phyloP scores from a whole-genome alignment of 495 filamentous ascomycete species.

The Aspergillus sclerotioniger region DNA sequence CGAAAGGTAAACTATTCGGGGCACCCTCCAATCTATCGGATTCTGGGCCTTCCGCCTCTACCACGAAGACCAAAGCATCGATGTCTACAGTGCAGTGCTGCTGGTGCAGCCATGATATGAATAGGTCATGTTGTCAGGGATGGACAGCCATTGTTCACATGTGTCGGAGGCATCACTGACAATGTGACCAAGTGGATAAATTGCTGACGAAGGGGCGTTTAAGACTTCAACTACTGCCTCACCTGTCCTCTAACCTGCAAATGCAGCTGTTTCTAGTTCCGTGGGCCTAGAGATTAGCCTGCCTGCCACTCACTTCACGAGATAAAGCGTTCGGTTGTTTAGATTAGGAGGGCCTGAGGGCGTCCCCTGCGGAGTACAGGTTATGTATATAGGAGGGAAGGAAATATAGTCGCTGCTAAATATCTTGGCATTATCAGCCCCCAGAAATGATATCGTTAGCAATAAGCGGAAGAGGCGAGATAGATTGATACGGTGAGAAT shows the following conservation, averaged over 20 bases:
- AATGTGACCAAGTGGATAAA: neutral
- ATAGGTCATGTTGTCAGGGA: conserved; percentile 65
- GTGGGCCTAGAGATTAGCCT: no score
- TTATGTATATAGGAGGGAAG: neutral
- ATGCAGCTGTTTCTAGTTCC: no score
- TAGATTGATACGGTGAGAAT: no score
- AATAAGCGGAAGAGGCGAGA: neutral
- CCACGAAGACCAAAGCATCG: conserved; percentile 34
- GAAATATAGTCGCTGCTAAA: neutral
- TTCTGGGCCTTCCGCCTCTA: neutral
- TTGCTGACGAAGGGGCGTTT: neutral
- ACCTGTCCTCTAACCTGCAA: no score
- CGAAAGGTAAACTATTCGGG: neutral
- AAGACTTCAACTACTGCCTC: neutral
- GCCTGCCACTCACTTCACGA: no score
- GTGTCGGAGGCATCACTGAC: conserved; percentile 61
- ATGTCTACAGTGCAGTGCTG: conserved; percentile 61
- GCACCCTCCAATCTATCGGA: neutral
- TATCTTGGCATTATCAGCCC: neutral
- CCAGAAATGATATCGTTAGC: neutral
- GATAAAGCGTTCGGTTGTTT: no score
- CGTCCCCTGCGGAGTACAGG: no score
- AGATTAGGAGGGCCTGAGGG: no score
- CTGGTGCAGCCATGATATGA: conserved; percentile 79
- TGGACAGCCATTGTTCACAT: conserved; percentile 70